Conservation (phyloP, 805 yeast genomes). For the Zygosaccharomyces bisporus region DNA sequence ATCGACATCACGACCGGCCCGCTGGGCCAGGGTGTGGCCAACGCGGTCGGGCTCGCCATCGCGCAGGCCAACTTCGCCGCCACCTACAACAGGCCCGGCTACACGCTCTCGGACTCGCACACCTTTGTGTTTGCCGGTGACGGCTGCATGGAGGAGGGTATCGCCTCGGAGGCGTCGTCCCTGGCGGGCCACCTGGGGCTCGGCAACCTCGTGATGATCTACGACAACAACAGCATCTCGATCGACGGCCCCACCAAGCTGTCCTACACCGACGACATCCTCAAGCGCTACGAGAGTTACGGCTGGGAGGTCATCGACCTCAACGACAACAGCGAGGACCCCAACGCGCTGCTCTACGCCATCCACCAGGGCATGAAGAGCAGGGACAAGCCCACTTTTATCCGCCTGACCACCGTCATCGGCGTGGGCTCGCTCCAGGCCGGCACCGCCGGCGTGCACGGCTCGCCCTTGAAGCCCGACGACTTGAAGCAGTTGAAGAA, state of each 20-base stretch:
- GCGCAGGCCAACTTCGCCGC: slow-evolving; percentile 93
- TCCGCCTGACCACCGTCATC: slow-evolving; percentile 84
- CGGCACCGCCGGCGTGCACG: slow-evolving; percentile 93
- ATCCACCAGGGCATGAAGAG: slow-evolving; percentile 76
- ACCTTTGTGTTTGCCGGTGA: slow-evolving; percentile 87
- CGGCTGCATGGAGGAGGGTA: slow-evolving; percentile 98
- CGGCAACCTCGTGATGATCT: slow-evolving; percentile 88
- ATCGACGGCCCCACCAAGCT: slow-evolving; percentile 89
- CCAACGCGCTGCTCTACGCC: slow-evolving; percentile 66
- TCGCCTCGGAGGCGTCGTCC: slow-evolving; percentile 88
- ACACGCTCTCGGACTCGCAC: slow-evolving; percentile 65
- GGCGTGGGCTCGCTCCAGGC: slow-evolving; percentile 85
- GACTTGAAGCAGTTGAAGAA: slow-evolving; percentile 84
- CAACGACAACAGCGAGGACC: slow-evolving; percentile 75
- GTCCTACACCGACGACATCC: slow-evolving; percentile 92
- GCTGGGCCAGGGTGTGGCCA: slow-evolving; percentile 94
- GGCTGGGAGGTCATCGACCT: slow-evolving; percentile 89
- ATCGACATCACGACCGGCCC: slow-evolving; percentile 98
- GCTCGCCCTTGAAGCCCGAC: slow-evolving; percentile 91
- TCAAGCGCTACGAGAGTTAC: slow-evolving; percentile 79
- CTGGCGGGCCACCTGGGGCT: slow-evolving; percentile 94
- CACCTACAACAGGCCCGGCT: slow-evolving; percentile 80
- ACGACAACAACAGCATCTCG: slow-evolving; percentile 95
- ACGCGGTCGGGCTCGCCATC: slow-evolving; percentile 94
- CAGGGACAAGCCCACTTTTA: slow-evolving; percentile 79